Conservation (phyloP, 805 yeast genomes). For the Diddensiella caesifluorescens region DNA sequence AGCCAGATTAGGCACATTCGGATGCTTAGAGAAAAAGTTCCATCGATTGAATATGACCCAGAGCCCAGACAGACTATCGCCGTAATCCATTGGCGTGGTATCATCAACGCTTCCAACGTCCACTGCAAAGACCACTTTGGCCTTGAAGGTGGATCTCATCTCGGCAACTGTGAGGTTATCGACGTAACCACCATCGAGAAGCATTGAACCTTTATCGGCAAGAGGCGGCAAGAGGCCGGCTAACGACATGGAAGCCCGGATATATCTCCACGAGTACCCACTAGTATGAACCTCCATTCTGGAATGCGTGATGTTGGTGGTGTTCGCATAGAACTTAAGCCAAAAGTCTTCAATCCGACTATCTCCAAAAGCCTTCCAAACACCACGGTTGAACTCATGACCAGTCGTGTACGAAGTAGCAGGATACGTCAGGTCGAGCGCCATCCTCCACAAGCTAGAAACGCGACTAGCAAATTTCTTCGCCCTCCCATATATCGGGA, state of each 20-base stretch:
- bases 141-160: constrained; percentile 79
- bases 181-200: constrained; percentile 92
- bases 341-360: constrained; percentile 93
- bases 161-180: constrained; percentile 90
- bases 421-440: constrained; percentile 85
- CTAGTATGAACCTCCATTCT: constrained; percentile 89
- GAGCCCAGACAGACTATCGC: constrained; percentile 86
- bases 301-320: constrained; percentile 92
- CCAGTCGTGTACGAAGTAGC: constrained; percentile 94
- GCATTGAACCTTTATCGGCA: constrained; percentile 85
- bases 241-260: constrained; percentile 92
- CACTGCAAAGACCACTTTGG: constrained; percentile 79
- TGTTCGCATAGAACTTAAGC: constrained; percentile 82
- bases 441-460: constrained; percentile 78
- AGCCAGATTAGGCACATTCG: constrained; percentile 89
- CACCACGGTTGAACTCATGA: constrained; percentile 92
- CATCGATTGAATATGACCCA: constrained; percentile 78
- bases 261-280: constrained; percentile 94
- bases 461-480: constrained; percentile 81
- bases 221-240: constrained; percentile 87
- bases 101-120: constrained; percentile 97
- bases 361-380: constrained; percentile 95
- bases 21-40: constrained; percentile 84
- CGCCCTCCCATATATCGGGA: constrained; percentile 84
- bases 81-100: constrained; percentile 81